Percentiles rank a stretch among this genome's conserved stretches.
phyloP scores from a whole-genome alignment of 768 basidiomycete genomes.

The Plicaturopsis crispa region DNA sequence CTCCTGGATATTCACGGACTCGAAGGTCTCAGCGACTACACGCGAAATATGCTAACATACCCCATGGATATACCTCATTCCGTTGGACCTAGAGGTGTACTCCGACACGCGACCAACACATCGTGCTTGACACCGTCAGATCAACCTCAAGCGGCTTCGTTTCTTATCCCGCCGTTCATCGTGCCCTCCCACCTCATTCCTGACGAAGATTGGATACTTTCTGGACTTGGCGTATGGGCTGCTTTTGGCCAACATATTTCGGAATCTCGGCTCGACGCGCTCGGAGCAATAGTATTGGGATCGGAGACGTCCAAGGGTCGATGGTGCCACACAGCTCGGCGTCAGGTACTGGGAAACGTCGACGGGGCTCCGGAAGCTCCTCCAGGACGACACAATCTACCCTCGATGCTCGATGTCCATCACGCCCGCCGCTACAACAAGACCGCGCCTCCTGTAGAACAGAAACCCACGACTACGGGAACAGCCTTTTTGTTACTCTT shows the following conservation, averaged over 20 bases:
- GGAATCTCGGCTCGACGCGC: slow-evolving; percentile 16
- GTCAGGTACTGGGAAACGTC: no score
- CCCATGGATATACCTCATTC: slow-evolving; percentile 29
- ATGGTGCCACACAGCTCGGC: no score
- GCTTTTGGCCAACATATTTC: slow-evolving; percentile 19
- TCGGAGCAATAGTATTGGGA: slow-evolving; percentile 31
- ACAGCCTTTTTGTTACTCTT: slow-evolving; percentile 21
- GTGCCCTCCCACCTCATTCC: slow-evolving; percentile 26
- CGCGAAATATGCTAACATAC: slow-evolving; percentile 31
- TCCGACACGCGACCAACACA: slow-evolving; percentile 14
- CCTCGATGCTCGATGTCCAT: no score
- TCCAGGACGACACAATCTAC: no score
- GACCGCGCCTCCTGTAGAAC: no score
- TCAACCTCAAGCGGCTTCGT: slow-evolving; percentile 31
- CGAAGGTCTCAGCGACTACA: slow-evolving; percentile 19
- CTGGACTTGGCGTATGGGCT: slow-evolving; percentile 17
- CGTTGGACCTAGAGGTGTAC: slow-evolving; percentile 33
- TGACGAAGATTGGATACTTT: slow-evolving; percentile 1
- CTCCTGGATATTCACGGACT: slow-evolving; percentile 44
- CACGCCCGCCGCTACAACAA: no score
- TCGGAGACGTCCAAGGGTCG: background rate
- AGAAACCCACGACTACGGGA: background rate
- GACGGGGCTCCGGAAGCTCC: no score
- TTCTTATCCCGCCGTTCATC: slow-evolving; percentile 58
- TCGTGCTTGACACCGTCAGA: slow-evolving; percentile 25